Conservation (phyloP, 2,329 filamentous ascomycete species). For the Clarireedia paspali region DNA sequence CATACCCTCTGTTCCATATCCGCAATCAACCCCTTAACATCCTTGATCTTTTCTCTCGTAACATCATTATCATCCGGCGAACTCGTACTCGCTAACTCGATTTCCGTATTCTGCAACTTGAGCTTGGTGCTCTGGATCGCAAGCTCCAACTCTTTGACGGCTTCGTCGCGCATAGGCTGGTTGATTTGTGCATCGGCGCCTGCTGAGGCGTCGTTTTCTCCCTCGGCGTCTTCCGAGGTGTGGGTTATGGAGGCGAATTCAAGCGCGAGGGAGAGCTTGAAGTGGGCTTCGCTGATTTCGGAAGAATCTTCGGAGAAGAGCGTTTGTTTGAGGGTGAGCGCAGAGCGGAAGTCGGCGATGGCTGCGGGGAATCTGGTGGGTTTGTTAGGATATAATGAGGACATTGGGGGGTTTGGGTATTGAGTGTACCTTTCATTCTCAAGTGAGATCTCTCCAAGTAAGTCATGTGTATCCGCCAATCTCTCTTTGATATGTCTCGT, state of each 20-base stretch:
- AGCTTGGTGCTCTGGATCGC: slow-evolving; percentile 66
- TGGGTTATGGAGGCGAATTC: slow-evolving; percentile 82
- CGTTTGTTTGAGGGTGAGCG: slow-evolving; percentile 70
- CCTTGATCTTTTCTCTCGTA: slow-evolving; percentile 53
- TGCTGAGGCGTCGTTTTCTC: slow-evolving; percentile 18
- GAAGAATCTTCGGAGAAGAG: slow-evolving; percentile 76
- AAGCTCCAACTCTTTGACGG: slow-evolving; percentile 61
- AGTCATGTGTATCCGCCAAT: slow-evolving; percentile 74
- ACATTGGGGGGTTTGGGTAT: background rate
- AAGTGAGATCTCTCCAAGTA: slow-evolving; percentile 92
- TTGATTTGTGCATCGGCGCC: slow-evolving; percentile 49
- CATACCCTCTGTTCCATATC: slow-evolving; percentile 54
- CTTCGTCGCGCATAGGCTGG: slow-evolving; percentile 63
- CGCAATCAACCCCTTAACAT: slow-evolving; percentile 69
- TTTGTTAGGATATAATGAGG: slow-evolving; percentile 11
- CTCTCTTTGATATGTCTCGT: slow-evolving; percentile 67
- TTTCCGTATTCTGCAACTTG: slow-evolving; percentile 63
- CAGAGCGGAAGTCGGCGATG: slow-evolving; percentile 72
- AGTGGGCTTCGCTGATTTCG: slow-evolving; percentile 88
- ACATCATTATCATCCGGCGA: slow-evolving; percentile 60
- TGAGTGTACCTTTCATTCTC: slow-evolving; percentile 71
- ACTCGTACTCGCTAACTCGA: slow-evolving; percentile 53
- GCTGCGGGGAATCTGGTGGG: slow-evolving; percentile 64
- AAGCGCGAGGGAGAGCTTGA: slow-evolving; percentile 88
- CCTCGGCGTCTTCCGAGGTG: slow-evolving; percentile 43